Base-by-base conservation (phyloP, 169 alveolate species). In the Plasmodium fragile region DNA sequence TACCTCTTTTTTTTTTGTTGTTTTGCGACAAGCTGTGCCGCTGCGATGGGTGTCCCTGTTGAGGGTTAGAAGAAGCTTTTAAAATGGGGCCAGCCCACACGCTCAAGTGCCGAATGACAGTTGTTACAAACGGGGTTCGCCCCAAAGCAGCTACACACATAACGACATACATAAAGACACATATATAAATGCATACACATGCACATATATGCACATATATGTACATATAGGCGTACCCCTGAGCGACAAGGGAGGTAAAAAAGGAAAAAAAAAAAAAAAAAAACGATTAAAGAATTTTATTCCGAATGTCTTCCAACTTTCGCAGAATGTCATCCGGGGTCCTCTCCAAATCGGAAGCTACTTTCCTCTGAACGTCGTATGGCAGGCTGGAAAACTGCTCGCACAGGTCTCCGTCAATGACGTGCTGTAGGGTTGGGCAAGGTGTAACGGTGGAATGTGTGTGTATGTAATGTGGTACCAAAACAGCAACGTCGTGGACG, bases 361-460 rank as follows among this genome's bases (percentile, higher is more conserved):
- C 92, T 34, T 96, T 96, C 65, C 95, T 95, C 93, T 99, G 99
- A 84, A 93, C 97, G 4, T 96, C 98, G 92, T 82, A 95, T 13
- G 96, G 92, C 52, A 98, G 93, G 25, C 92, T 83, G 18, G 96
- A 92, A 95, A 94, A 98, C 94, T 97, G 97, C 95, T 99, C 99
- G 82, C 99, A 99, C 53, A 99, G 94, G 93, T 99, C 99, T 16
- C 99, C 99, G 96, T 99, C 99, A 71, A 99, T 97, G 52, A 99
- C 99, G 85, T 98, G 95, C 97, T 95, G 81, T 4, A n/a, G 79
- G 43, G 78, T 10, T 52, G n/a, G 77, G n/a, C 34, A 13, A 79
- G 32, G 41, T 16, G 22, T 4, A 70, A 32, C 39, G 13, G 77
- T 30, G 77, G 41, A 69, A 16, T n/a, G 36, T 25, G 77, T 69